phyloP scores from a whole-genome alignment of 176 grass and related monocot genomes.

The Triticum monococcum region DNA sequence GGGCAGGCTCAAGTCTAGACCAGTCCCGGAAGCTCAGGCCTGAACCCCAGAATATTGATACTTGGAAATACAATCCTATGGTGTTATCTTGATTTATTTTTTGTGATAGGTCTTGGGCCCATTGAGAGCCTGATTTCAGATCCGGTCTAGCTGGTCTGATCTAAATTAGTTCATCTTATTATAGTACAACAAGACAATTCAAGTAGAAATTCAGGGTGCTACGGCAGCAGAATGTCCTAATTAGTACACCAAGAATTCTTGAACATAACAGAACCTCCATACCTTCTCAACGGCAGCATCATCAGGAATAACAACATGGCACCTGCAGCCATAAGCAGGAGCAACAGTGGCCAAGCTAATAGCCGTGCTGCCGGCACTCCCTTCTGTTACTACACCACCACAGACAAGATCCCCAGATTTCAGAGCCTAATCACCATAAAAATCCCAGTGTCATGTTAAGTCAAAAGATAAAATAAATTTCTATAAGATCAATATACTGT shows the following conservation, averaged over 20 bases:
- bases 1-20: not conserved
- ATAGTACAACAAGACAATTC: not conserved
- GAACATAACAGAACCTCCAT: not conserved
- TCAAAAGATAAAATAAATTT: not conserved
- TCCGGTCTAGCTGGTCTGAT: not conserved
- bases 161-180: not conserved
- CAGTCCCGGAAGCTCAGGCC: not conserved
- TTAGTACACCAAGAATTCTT: conserved; percentile 3
- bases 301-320: conserved; percentile 92
- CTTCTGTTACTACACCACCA: conserved; percentile 82
- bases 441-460: conserved; percentile 1
- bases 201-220: conserved; percentile 1
- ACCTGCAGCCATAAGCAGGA: conserved; percentile 80
- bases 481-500: not conserved
- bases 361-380: conserved; percentile 95
- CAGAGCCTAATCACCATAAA: conserved; percentile 51
- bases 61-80: not conserved
- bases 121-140: not conserved
- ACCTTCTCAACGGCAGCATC: conserved; percentile 98
- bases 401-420: conserved; percentile 62
- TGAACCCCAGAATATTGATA: not conserved
- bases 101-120: not conserved
- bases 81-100: not conserved
- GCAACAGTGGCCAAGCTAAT: conserved; percentile 95
- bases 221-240: not conserved